Percentiles rank a stretch among this genome's conserved stretches.
Conservation (phyloP, 768 basidiomycete species). For the Cyclocybe aegerita region DNA sequence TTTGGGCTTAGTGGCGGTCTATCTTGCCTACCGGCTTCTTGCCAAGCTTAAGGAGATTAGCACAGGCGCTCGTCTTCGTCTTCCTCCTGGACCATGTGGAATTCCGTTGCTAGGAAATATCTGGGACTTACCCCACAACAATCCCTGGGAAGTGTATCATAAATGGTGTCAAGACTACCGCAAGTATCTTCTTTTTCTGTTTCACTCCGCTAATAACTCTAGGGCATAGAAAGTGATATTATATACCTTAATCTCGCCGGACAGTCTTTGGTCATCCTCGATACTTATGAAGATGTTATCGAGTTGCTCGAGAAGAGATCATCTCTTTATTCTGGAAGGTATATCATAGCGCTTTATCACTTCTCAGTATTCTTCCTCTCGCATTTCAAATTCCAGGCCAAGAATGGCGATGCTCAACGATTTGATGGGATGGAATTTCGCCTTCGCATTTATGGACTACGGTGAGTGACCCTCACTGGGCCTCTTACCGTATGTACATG, state of each 20-base stretch:
- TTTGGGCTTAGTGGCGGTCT: no score
- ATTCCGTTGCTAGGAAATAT: not conserved
- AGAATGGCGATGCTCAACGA: conserved; percentile 14
- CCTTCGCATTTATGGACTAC: conserved; percentile 6
- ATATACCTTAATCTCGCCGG: conserved; percentile 23
- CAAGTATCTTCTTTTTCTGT: conserved; percentile 1
- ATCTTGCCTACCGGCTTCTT: no score
- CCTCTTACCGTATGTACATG: no score
- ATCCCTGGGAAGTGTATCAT: conserved; percentile 4
- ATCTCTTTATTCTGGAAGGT: conserved; percentile 36
- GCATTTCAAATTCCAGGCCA: not conserved
- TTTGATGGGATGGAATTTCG: conserved; percentile 16
- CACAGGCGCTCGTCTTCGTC: no score
- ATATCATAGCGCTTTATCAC: not conserved
- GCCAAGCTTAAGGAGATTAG: no score
- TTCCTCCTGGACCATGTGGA: not conserved
- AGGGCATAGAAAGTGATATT: conserved; percentile 22
- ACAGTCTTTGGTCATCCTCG: conserved; percentile 23
- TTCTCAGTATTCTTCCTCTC: not conserved
- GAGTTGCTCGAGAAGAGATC: conserved; percentile 43
- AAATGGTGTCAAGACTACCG: conserved; percentile 36
- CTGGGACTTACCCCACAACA: not conserved
- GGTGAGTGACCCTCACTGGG: no score
- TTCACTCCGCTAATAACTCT: not conserved
- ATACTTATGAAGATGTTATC: conserved; percentile 30